Base-by-base conservation (phyloP, 192 early-diverging fungal species). In the Backusella tuberculispora region DNA sequence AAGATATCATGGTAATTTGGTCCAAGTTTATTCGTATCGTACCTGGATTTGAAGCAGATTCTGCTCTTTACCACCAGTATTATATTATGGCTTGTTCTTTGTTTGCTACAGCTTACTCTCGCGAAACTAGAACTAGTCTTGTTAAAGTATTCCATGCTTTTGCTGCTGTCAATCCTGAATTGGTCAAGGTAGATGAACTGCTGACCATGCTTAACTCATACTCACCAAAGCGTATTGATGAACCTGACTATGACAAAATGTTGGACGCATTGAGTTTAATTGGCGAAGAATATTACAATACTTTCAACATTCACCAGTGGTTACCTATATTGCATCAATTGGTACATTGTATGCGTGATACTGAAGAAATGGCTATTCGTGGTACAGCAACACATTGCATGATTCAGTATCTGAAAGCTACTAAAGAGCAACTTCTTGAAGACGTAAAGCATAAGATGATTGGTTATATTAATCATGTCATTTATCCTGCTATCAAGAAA, bases 251-350 rank as follows among this genome's bases (percentile, higher is more conserved):
- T 77, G 93, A 95, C 78, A 79, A 80, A 13, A 88, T 95, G 5
- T 88, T 99, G 70, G 89, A 86, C 46, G 93, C 95, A 0, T 94
- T 95, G 70, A 87, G 82, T 45, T 73, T 77, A 15, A 84, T 99
- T 63, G 91, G 90, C 74, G 88, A 92, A 75, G 83, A 88, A 1
- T 76, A 92, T 21, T 94, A 93, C 83, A 67, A 75, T 38, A 76
- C 80, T 8, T 83, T 98, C n/a, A 85, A 87, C 47, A 76, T 87
- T 17, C 75, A 80, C 9, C 92, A 96, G 50, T 98, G 97, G 97
- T 78, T 93, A 0, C 97, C 98, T 19, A 66, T 99, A 13, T 83
- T 99, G 4, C 89, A 97, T 79, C 97, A 97, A 76, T 88, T 97
- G 56, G 64, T 95, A 26, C 94, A 88, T 77, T 92, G 85, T 73